Evolutionary conservation across 2,329 filamentous ascomycete genomes (phyloP), one percentile per base, ranked within the genome.

Genomic region (Pseudopithomyces chartarum): DNA sequence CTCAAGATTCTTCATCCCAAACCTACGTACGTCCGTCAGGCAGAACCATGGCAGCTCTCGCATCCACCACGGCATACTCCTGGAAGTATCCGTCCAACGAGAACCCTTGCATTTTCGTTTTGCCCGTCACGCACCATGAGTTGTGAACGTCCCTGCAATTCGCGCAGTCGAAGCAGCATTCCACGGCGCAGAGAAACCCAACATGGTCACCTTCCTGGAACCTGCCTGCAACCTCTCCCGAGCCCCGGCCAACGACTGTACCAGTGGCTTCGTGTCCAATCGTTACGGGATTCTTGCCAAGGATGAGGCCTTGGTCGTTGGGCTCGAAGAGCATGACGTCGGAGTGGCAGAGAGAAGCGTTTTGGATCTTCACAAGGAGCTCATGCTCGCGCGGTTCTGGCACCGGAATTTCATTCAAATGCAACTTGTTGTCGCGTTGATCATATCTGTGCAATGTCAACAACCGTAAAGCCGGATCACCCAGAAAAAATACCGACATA

Each of bases 341-440:
- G 1, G 74, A 73, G 57, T 78, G 76, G 60, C 76, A 78, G 10
- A 79, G 67, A 0, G 75, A 77, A 5, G 77, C 76, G 48, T 68
- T 76, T 33, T 62, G 61, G 15, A 78, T 73, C 46, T 77, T 76
- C 20, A 78, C 70, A 15, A 79, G 68, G 20, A 79, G 38, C 61
- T 82, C 70, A 59, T 80, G 76, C 22, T 72, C 71, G 29, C 70
- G 69, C 3, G 79, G 78, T 26, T 68, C 66, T 3, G 81, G 80
- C 33, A 82, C 73, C 8, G 79, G 75, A 26, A 82, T 67, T 39
- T 77, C 68, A 52, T 82, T 81, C 54, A 81, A 73, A 34, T 75
- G 67, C 11, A 78, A 61, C 51, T 73, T 70, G 54, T 76, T 75
- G 57, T 74, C 72, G 32, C 66, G 62, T 11, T 59, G 55, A 39